These are phyloP conservation scores for Coemansia sp. DNA, from an alignment of 192 early-diverging fungal species.

Conservation along the genomic window DNA sequence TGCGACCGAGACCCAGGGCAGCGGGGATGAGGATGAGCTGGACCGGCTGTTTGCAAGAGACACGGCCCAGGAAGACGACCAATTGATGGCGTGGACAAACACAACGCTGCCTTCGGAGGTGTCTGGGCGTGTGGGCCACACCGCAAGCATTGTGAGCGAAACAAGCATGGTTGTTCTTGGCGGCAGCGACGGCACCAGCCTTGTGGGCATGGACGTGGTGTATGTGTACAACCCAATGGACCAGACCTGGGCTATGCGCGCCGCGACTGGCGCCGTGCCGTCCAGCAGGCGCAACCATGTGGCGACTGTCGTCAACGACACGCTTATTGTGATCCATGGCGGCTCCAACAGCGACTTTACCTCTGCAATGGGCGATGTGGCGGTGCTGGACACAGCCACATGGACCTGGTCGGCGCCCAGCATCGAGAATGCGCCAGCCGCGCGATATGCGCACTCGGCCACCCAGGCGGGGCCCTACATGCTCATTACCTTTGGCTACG, in stretches of 20 bases:
- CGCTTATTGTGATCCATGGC: slow-evolving; percentile 47
- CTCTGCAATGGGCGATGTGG: slow-evolving; percentile 40
- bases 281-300: slow-evolving; percentile 34
- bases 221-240: slow-evolving; percentile 30
- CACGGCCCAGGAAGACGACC: neutral
- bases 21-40: slow-evolving; percentile 4
- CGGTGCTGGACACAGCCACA: slow-evolving; percentile 46
- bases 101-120: slow-evolving; percentile 33
- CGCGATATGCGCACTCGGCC: slow-evolving; percentile 47
- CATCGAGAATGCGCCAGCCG: slow-evolving; percentile 16
- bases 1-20: neutral
- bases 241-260: slow-evolving; percentile 31
- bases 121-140: slow-evolving; percentile 41
- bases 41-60: neutral
- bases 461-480: slow-evolving; percentile 45
- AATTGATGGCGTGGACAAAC: slow-evolving; percentile 44
- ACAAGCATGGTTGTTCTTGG: slow-evolving; percentile 52
- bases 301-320: slow-evolving; percentile 36
- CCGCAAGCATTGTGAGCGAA: slow-evolving; percentile 25
- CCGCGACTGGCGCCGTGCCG: slow-evolving; percentile 28
- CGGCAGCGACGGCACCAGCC: slow-evolving; percentile 22
- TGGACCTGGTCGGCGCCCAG: slow-evolving; percentile 42
- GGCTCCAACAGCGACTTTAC: slow-evolving; percentile 31
- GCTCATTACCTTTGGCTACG: slow-evolving; percentile 41
- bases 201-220: slow-evolving; percentile 32